Base-by-base conservation (phyloP, 1,284 basidiomycete species). In the Cryptococcus floricola region DNA sequence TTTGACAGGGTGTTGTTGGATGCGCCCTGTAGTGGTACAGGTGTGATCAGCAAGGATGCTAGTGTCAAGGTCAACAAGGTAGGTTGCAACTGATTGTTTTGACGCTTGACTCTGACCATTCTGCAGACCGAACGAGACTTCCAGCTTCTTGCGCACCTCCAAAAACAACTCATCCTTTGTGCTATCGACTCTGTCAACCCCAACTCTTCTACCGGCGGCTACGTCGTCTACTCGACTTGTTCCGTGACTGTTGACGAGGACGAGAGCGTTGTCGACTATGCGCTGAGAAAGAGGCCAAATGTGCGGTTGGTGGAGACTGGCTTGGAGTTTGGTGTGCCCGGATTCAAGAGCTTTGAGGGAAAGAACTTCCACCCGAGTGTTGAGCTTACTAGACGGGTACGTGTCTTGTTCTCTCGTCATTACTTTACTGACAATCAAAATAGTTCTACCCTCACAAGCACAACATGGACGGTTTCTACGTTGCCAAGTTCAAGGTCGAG, bases 51-150 rank as follows among this genome's bases (percentile, higher is more conserved):
- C 79, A 99, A 99, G 78, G 96, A 99, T 75, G 84, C 89, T 28
- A 91, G 90, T 71, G 96, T 99, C 63, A 99, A 99, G 80, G 83
- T 92, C 64, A 99, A 98, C 84, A 98, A 98, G 86, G 92, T 91
- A 64, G 61, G 78, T 70, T 18, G 19, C 41, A n/a, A 13, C 41
- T 23, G 34, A 44, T 25, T 48, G 54, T 37, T 42, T 43, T 12
- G 19, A 23, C 39, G 39, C 23, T 39, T 51, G 37, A 50, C 48
- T 58, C 48, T 58, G 39, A 59, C 34, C 38, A 9, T 18, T 25
- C 9, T 25, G n/a, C 52, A 95, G 93, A 88, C 89, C 48, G 91
- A 91, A 62, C 88, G 92, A 63, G 96, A 99, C 77, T 96, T 99
- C 78, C 85, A 86, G 39, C 84, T 98, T 27, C 83, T 99, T 23